phyloP scores from a whole-genome alignment of 2,329 filamentous ascomycete genomes.

The Fusarium nisikadoi region DNA sequence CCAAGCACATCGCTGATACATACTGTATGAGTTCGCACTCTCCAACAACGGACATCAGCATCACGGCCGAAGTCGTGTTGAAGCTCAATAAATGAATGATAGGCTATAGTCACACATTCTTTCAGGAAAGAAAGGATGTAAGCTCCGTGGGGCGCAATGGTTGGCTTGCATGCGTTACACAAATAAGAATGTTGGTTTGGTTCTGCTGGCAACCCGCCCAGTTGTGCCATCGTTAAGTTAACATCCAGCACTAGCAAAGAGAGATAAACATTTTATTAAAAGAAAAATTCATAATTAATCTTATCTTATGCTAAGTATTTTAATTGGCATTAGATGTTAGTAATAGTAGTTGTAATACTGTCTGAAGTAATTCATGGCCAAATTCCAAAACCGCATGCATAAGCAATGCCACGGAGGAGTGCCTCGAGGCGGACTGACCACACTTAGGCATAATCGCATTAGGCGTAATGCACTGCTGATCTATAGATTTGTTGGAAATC shows the following conservation, averaged over 20 bases:
- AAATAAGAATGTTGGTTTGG: too few species aligned
- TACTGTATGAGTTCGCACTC: neutral
- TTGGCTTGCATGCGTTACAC: too few species aligned
- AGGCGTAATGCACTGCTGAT: accelerated
- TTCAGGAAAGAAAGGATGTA: too few species aligned
- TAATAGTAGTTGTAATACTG: accelerated
- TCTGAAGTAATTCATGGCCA: accelerated
- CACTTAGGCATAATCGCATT: neutral
- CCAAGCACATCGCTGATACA: neutral
- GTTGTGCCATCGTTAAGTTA: too few species aligned
- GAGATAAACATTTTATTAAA: too few species aligned
- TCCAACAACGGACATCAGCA: neutral
- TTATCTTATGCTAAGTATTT: neutral
- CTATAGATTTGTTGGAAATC: neutral
- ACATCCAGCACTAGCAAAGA: neutral
- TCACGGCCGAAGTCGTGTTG: accelerated
- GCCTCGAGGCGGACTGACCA: neutral
- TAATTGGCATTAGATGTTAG: neutral
- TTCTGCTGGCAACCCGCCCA: too few species aligned
- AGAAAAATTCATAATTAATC: too few species aligned
- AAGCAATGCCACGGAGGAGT: neutral
- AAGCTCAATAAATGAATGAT: too few species aligned
- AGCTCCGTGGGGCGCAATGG: too few species aligned
- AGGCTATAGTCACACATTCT: too few species aligned
- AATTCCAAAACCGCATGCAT: neutral